Percentiles rank a stretch among this genome's conserved stretches.
phyloP scores from a whole-genome alignment of 2,329 filamentous ascomycete genomes.

The Capronia epimyces region DNA sequence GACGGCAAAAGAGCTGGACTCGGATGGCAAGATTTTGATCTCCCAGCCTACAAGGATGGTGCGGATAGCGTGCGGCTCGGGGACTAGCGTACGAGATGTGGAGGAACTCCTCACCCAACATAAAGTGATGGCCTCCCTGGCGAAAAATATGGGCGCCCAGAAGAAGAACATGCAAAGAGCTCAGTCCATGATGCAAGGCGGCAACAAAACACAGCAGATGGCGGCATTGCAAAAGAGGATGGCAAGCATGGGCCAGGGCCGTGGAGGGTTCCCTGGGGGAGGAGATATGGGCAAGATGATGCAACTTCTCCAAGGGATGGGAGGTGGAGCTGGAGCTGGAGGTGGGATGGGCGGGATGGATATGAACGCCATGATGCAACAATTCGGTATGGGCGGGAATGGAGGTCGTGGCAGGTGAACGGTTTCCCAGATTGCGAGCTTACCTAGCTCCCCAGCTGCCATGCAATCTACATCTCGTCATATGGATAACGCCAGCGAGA shows the following conservation, averaged over 20 bases:
- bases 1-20: slow-evolving; percentile 92
- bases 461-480: background rate
- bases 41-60: slow-evolving; percentile 92
- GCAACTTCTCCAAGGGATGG: slow-evolving; percentile 89
- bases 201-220: slow-evolving; percentile 79
- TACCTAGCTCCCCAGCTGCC: too few relatives aligned
- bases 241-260: slow-evolving; percentile 78
- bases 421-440: background rate
- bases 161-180: slow-evolving; percentile 97
- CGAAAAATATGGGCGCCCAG: slow-evolving; percentile 96
- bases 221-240: slow-evolving; percentile 95
- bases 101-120: slow-evolving; percentile 97
- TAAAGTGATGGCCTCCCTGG: slow-evolving; percentile 98
- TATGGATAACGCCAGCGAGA: background rate
- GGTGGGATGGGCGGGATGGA: slow-evolving; percentile 53
- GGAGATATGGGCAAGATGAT: slow-evolving; percentile 75
- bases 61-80: slow-evolving; percentile 79
- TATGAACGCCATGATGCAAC: slow-evolving; percentile 69
- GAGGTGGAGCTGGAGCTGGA: slow-evolving; percentile 50
- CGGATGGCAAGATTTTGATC: slow-evolving; percentile 88
- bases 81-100: slow-evolving; percentile 85
- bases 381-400: slow-evolving; percentile 43
- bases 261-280: slow-evolving; percentile 53
- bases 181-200: slow-evolving; percentile 84
- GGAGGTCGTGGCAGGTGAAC: slow-evolving; percentile 43